Conservation (phyloP, 331 rosid genomes). For the Acacia concinna region DNA sequence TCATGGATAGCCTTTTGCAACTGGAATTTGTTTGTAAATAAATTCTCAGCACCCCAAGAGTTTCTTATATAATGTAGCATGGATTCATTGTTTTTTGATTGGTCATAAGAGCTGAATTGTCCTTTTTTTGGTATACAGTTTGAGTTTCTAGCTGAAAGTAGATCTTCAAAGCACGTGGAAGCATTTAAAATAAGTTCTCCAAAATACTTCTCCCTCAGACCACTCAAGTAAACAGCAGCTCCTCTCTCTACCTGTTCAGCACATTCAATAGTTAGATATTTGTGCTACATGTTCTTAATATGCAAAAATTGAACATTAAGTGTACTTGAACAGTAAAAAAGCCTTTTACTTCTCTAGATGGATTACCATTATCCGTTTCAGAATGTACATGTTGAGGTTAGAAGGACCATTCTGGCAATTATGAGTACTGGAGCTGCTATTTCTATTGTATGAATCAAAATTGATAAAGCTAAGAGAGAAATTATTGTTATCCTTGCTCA, state of each 20-base stretch:
- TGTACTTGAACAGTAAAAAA: conserved; percentile 30
- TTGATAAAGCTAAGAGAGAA: conserved; percentile 29
- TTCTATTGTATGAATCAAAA: conserved; percentile 21
- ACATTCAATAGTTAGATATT: conserved; percentile 21
- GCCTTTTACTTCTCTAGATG: conserved; percentile 14
- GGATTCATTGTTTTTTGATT: conserved; percentile 36
- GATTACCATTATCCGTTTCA: conserved; percentile 95
- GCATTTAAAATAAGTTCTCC: conserved; percentile 88
- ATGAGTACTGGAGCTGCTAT: conserved; percentile 44
- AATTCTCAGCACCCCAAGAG: conserved; percentile 43
- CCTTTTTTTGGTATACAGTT: conserved; percentile 51
- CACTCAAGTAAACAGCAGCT: conserved; percentile 84
- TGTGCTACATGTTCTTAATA: conserved; percentile 20
- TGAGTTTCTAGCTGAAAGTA: conserved; percentile 47
- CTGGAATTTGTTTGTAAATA: conserved; percentile 41
- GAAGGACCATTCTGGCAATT: conserved; percentile 52
- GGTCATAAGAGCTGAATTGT: conserved; percentile 35
- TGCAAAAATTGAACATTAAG: conserved; percentile 16
- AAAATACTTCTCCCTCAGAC: conserved; percentile 87
- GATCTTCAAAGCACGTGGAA: conserved; percentile 60
- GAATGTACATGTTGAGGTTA: conserved; percentile 68
- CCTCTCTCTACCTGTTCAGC: conserved; percentile 86
- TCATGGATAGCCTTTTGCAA: conserved; percentile 45
- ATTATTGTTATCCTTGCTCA: conserved; percentile 42
- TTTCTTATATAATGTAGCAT: conserved; percentile 29